Evolutionary conservation across 768 basidiomycete species (phyloP), one percentile per base, ranked within the genome.

Genomic region (Cyclocybe cylindracea): DNA sequence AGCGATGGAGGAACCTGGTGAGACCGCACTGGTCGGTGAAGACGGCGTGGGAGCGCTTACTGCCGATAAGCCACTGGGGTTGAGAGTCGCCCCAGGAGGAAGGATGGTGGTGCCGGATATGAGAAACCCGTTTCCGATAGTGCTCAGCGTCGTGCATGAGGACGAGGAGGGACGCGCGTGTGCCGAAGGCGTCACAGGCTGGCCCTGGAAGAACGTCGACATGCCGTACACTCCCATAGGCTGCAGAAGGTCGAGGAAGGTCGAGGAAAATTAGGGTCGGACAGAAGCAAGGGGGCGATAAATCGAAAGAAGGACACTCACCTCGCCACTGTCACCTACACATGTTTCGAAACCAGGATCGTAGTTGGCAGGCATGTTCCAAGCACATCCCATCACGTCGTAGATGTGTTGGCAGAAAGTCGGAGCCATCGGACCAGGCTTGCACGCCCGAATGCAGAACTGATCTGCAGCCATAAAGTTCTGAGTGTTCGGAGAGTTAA

Each of bases 381-480:
- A 87, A 4, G 35, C 65, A 60, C 88, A 77, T 4, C 78, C 85
- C 70, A 82, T 74, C 19, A 71, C 62, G 57, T 78, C 76, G 63
- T 78, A 78, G 55, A 86, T 82, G 57, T 85, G 85, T 58, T 87
- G 74, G 64, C 86, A 90, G 58, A 75, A 70, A 3, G 61, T 65
- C 1, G 82, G 78, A 2, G 85, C 80, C 18, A 66, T 69, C 5
- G 72, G 69, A 1, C 71, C 72, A 19, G 80, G 78, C 49, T 80
- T 82, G 67, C 86, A 89, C 11, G 80, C 86, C 40, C 87, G 82
- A 72, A 89, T 80, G 71, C 88, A 91, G 70, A 89, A 91, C 56
- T 79, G 67, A 41, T 72, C 62, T 55, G 71, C 72, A 4, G 80
- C 76, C 49, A 90, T 73, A 61, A 86, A 87, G 67, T 85, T 84